A percentile compares a stretch with the other conserved stretches of the same genome.
Conservation (phyloP, 768 basidiomycete species). For the Suillus luteus region DNA sequence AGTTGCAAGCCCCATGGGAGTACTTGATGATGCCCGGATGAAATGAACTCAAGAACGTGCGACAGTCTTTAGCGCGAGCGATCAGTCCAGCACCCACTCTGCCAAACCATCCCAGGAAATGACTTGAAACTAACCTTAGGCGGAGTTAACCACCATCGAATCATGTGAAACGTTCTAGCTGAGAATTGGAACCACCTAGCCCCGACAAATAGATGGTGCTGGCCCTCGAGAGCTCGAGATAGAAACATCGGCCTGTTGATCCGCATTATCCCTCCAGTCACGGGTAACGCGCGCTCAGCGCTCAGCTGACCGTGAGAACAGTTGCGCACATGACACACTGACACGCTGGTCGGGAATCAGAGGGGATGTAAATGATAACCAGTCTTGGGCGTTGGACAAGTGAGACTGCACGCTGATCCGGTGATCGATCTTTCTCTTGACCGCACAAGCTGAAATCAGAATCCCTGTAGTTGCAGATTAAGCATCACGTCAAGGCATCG, state of each 20-base stretch:
- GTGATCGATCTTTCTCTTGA: neutral
- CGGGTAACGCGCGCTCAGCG: neutral
- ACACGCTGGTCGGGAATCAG: neutral
- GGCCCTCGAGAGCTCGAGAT: neutral
- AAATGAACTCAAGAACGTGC: neutral
- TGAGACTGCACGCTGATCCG: neutral
- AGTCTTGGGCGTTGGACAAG: neutral
- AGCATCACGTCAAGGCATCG: no score
- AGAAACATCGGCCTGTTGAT: no score
- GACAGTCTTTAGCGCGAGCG: neutral
- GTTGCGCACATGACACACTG: neutral
- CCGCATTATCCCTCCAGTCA: neutral
- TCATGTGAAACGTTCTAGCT: neutral
- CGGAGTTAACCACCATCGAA: neutral
- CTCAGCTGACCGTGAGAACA: neutral
- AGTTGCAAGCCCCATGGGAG: neutral
- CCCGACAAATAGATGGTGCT: neutral
- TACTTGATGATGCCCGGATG: neutral
- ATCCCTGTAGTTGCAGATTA: neutral
- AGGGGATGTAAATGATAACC: neutral
- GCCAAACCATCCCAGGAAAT: neutral
- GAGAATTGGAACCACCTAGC: neutral
- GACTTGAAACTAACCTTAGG: neutral
- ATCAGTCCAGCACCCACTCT: neutral
- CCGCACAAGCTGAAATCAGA: neutral